A percentile compares a stretch with the other conserved stretches of the same genome.
These are phyloP conservation scores for Cryptococcus hybrid DNA, from an alignment of 1,284 basidiomycete genomes.

Conservation along the genomic window DNA sequence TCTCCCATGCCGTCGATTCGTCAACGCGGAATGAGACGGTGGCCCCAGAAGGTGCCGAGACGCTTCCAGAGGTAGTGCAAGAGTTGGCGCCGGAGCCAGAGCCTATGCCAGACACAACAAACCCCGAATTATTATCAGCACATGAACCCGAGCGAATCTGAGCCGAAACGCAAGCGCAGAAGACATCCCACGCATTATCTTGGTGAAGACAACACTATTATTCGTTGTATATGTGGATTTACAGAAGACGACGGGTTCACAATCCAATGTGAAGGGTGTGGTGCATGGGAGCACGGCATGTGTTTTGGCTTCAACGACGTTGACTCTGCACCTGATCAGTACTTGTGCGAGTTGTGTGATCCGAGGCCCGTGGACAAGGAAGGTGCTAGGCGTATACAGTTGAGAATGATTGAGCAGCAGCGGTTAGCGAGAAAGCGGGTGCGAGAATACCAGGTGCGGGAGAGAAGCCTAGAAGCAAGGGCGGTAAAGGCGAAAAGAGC, in stretches of 20 bases:
- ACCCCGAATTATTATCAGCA: neutral
- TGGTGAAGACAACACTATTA: slow-evolving; percentile 47
- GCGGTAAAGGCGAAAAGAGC: neutral
- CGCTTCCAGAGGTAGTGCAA: no score
- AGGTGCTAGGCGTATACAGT: slow-evolving; percentile 23
- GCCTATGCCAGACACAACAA: slow-evolving; percentile 6
- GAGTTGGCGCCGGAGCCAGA: neutral
- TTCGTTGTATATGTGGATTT: slow-evolving; percentile 50
- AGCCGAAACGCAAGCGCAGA: slow-evolving; percentile 31
- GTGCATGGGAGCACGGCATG: slow-evolving; percentile 84
- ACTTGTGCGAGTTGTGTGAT: slow-evolving; percentile 47
- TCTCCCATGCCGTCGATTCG: slow-evolving; percentile 15
- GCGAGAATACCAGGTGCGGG: slow-evolving; percentile 3
- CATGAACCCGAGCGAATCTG: neutral
- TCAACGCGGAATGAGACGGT: neutral
- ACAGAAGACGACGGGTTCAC: slow-evolving; percentile 83
- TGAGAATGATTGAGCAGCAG: neutral
- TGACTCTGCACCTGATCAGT: slow-evolving; percentile 65
- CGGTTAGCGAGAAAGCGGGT: slow-evolving; percentile 5
- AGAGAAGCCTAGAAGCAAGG: neutral
- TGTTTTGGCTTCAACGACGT: slow-evolving; percentile 73
- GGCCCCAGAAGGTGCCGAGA: no score
- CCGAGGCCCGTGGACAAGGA: slow-evolving; percentile 36
- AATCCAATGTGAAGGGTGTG: slow-evolving; percentile 86
- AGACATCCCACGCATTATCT: slow-evolving; percentile 37